Evolutionary conservation across 108 stramenopile species (phyloP).

Genomic region (Nitzschia sp.): DNA sequence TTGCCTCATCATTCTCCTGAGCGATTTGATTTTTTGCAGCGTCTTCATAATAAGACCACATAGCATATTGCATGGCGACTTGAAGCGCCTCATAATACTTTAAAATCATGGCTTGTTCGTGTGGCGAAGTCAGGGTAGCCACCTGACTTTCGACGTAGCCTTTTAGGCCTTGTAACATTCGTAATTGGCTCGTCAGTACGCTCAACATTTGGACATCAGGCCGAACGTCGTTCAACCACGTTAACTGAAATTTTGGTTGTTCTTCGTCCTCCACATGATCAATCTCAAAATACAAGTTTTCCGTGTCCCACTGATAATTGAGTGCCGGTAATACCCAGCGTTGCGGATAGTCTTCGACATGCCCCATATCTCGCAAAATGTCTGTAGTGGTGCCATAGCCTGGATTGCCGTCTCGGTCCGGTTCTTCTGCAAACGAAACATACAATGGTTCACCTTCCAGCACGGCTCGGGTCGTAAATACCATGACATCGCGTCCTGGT

Average conservation of each 20-base stretch:
- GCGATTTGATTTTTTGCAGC: conserved; percentile 5
- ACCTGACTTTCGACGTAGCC: not conserved
- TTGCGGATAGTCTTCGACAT: conserved; percentile 66
- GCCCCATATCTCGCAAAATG: conserved; percentile 56
- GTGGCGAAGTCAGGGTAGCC: not conserved
- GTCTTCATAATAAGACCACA: not conserved
- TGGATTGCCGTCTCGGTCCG: conserved; percentile 31
- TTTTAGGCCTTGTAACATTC: not conserved
- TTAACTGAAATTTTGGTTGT: not conserved
- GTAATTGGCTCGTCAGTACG: not conserved
- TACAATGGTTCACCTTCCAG: conserved; percentile 64
- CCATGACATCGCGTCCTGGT: conserved; percentile 31
- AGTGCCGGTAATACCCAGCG: conserved; percentile 47
- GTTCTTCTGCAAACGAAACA: conserved; percentile 51
- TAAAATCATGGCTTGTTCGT: conserved; percentile 13
- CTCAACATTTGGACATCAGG: not conserved
- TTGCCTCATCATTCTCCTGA: not conserved
- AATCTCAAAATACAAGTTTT: not conserved
- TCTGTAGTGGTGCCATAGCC: conserved; percentile 44
- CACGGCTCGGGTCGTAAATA: conserved; percentile 44
- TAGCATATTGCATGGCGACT: conserved; percentile 11
- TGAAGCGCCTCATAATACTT: conserved; percentile 25
- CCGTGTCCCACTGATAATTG: not conserved
- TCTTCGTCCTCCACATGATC: not conserved
- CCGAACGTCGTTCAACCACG: not conserved